Percentiles rank a stretch among this genome's conserved stretches.
These are phyloP conservation scores for Podila horticola DNA, from an alignment of 192 early-diverging fungal species.

Conservation along the genomic window DNA sequence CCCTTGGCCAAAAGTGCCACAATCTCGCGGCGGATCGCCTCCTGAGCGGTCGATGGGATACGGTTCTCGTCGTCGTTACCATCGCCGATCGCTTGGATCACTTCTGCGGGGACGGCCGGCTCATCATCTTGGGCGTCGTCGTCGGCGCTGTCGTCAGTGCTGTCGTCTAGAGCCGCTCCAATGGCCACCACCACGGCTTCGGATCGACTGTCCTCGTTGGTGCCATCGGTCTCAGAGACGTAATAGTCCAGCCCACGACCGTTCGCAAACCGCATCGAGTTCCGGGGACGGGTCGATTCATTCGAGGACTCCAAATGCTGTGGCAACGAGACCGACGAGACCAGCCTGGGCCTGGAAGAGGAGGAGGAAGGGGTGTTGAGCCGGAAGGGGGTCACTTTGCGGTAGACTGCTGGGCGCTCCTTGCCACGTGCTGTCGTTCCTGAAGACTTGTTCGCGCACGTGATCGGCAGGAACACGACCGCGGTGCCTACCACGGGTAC, in stretches of 20 bases:
- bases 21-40: background rate
- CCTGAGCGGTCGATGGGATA: background rate
- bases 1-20: background rate
- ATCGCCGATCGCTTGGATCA: background rate
- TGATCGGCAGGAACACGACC: background rate
- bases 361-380: slow-evolving; percentile 14
- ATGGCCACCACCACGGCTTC: too few species aligned
- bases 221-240: background rate
- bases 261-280: slow-evolving; percentile 25
- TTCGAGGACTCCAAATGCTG: background rate
- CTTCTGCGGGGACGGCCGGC: background rate
- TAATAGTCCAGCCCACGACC: slow-evolving; percentile 11
- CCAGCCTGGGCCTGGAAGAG: background rate
- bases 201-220: background rate
- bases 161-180: background rate
- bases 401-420: slow-evolving; percentile 4
- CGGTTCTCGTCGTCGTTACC: background rate
- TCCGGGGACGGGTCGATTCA: background rate
- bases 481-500: background rate
- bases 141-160: background rate
- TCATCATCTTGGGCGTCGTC: background rate
- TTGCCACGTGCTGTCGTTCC: background rate
- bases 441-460: background rate
- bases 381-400: slow-evolving; percentile 14
- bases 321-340: background rate